These are phyloP conservation scores for Gypsophila paniculata DNA, from an alignment of 179 eudicot species.

Conservation along the genomic window DNA sequence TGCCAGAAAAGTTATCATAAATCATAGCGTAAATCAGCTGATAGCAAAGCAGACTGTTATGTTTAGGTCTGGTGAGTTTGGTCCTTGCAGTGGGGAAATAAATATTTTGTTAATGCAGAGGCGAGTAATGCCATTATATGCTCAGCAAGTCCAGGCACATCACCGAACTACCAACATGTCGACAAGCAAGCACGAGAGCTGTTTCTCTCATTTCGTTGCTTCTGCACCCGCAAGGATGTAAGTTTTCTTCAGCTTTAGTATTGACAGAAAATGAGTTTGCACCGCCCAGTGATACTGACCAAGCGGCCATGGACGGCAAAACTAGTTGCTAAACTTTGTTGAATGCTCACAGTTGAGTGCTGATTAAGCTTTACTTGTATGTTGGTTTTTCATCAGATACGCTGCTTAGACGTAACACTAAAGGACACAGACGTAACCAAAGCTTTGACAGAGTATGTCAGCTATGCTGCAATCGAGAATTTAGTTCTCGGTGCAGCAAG, in stretches of 20 bases:
- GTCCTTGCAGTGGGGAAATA: background rate
- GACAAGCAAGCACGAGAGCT: slow-evolving; percentile 66
- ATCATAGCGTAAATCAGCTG: background rate
- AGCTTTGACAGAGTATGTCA: slow-evolving; percentile 60
- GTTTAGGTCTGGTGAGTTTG: background rate
- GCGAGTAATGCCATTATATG: slow-evolving; percentile 30
- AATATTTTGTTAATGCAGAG: slow-evolving; percentile 23
- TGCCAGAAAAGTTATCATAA: slow-evolving; percentile 8
- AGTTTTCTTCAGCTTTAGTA: slow-evolving; percentile 11
- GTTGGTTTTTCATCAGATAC: slow-evolving; percentile 46
- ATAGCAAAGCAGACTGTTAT: background rate
- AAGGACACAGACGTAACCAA: slow-evolving; percentile 66
- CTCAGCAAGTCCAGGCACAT: slow-evolving; percentile 31
- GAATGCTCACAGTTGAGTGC: background rate
- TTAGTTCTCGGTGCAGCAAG: slow-evolving; percentile 70
- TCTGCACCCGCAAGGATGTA: slow-evolving; percentile 86
- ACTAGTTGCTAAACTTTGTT: background rate
- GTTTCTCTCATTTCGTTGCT: slow-evolving; percentile 74
- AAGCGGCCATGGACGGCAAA: background rate
- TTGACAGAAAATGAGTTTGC: background rate
- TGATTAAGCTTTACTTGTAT: background rate
- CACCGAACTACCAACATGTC: slow-evolving; percentile 42
- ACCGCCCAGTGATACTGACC: background rate
- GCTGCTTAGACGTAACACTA: slow-evolving; percentile 60
- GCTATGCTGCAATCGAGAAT: slow-evolving; percentile 62